Evolutionary conservation across 495 filamentous ascomycete genomes (phyloP).

Genomic region (Achaetomiella virescens): DNA sequence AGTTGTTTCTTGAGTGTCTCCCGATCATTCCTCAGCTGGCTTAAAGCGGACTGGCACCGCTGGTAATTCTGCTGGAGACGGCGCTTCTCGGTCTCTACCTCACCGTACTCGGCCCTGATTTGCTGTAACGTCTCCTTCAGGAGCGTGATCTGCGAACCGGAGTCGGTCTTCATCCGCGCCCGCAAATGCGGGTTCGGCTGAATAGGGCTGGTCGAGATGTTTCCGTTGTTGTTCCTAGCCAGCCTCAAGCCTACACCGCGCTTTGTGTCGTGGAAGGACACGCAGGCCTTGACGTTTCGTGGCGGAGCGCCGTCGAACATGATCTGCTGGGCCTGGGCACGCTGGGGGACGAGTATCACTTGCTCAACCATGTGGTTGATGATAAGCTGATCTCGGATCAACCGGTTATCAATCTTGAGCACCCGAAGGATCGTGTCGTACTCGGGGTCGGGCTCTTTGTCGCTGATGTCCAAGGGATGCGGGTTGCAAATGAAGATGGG

Average conservation of each 20-base stretch:
- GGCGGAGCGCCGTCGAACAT: conserved; percentile 60
- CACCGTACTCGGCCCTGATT: conserved; percentile 38
- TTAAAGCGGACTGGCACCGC: conserved; percentile 50
- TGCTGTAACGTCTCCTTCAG: conserved; percentile 37
- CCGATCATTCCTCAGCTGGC: conserved; percentile 43
- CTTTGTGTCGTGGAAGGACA: conserved; percentile 52
- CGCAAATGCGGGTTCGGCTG: conserved; percentile 25
- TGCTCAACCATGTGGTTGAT: conserved; percentile 82
- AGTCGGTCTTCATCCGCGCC: conserved; percentile 77
- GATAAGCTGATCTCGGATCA: conserved; percentile 74
- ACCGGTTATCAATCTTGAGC: conserved; percentile 73
- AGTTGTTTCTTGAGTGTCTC: conserved; percentile 21
- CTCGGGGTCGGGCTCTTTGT: conserved; percentile 63
- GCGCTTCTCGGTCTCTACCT: conserved; percentile 31
- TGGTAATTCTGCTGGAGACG: conserved; percentile 52
- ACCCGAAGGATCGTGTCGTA: conserved; percentile 74
- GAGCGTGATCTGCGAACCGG: conserved; percentile 58
- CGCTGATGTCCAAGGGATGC: conserved; percentile 52
- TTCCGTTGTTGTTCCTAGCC: conserved; percentile 43
- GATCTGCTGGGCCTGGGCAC: conserved; percentile 57
- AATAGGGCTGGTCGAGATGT: conserved; percentile 29
- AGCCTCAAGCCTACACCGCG: conserved; percentile 59
- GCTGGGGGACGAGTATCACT: conserved; percentile 64
- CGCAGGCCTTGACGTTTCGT: conserved; percentile 66
- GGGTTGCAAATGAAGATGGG: conserved; percentile 62